Percentiles rank a stretch among this genome's conserved stretches.
Conservation (phyloP, 768 basidiomycete species). For the Leccinum variicolor region DNA sequence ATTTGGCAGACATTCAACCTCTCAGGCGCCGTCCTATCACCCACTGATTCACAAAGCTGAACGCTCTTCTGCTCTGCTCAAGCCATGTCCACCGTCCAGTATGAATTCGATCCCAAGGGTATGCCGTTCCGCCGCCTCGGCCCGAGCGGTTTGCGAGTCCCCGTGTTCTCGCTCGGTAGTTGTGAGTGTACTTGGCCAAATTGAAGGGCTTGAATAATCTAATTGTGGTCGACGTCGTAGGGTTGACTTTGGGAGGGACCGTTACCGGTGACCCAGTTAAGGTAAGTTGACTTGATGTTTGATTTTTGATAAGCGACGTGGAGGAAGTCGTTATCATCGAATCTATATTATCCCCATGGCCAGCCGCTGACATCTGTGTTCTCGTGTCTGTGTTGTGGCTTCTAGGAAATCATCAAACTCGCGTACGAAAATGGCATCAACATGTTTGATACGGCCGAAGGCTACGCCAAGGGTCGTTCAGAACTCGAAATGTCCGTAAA, state of each 20-base stretch:
- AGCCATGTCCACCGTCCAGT: conserved; percentile 24
- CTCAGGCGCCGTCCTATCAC: background rate
- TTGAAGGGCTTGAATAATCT: background rate
- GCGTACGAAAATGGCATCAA: conserved; percentile 54
- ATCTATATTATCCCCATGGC: background rate
- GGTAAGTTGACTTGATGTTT: conserved; percentile 14
- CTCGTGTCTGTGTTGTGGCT: background rate
- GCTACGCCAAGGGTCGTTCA: conserved; percentile 44
- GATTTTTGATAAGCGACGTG: background rate
- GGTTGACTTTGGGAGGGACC: conserved; percentile 47
- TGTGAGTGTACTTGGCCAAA: conserved; percentile 30
- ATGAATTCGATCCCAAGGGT: conserved; percentile 37
- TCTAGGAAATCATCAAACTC: conserved; percentile 49
- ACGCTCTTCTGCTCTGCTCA: background rate
- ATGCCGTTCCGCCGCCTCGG: conserved; percentile 44
- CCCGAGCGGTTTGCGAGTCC: conserved; percentile 45
- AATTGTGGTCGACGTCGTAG: conserved; percentile 10
- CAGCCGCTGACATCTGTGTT: background rate
- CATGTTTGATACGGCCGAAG: conserved; percentile 47
- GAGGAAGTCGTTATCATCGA: background rate
- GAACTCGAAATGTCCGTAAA: conserved; percentile 49
- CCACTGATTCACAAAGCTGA: background rate
- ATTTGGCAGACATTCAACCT: background rate
- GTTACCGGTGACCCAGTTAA: conserved; percentile 53
- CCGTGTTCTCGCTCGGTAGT: conserved; percentile 50